phyloP scores from a whole-genome alignment of 176 grass and related monocot species.

The Carex cristatella region DNA sequence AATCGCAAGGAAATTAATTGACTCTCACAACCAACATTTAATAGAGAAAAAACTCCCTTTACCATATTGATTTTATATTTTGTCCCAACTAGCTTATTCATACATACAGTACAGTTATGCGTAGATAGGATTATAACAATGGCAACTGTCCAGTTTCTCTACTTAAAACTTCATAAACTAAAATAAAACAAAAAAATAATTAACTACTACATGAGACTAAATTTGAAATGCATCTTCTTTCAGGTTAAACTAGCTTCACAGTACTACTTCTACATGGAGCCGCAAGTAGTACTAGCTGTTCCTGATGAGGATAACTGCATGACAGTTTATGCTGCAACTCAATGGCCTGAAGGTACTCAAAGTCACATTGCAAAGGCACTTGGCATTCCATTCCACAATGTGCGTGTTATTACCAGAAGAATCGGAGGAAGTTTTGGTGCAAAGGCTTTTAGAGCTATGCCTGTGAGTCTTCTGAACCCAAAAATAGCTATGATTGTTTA shows the following conservation, averaged over 20 bases:
- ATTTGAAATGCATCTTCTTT: not conserved
- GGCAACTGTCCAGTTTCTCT: not conserved
- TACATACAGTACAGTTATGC: not conserved
- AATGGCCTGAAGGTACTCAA: too few relatives aligned
- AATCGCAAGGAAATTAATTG: not conserved
- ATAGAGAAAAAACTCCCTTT: not conserved
- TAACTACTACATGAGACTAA: not conserved
- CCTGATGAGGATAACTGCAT: too few relatives aligned
- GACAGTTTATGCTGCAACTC: too few relatives aligned
- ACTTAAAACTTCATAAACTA: not conserved
- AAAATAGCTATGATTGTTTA: not conserved
- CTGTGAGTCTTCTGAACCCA: slow-evolving; percentile 11
- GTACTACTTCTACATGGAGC: too few relatives aligned
- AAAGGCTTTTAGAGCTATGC: slow-evolving; percentile 47
- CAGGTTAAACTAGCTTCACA: slow-evolving; percentile 37
- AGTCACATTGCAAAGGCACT: too few relatives aligned
- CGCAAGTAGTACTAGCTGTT: too few relatives aligned
- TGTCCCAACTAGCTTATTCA: not conserved
- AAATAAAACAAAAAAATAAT: not conserved
- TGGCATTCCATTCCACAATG: too few relatives aligned
- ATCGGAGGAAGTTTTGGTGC: slow-evolving; percentile 53
- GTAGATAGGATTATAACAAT: not conserved
- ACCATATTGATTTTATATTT: not conserved
- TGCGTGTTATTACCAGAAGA: too few relatives aligned
- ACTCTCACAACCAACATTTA: not conserved